Percentiles rank a stretch among this genome's conserved stretches.
These are phyloP conservation scores for Hyaloscypha bicolor DNA, from an alignment of 495 filamentous ascomycete species.

Conservation along the genomic window DNA sequence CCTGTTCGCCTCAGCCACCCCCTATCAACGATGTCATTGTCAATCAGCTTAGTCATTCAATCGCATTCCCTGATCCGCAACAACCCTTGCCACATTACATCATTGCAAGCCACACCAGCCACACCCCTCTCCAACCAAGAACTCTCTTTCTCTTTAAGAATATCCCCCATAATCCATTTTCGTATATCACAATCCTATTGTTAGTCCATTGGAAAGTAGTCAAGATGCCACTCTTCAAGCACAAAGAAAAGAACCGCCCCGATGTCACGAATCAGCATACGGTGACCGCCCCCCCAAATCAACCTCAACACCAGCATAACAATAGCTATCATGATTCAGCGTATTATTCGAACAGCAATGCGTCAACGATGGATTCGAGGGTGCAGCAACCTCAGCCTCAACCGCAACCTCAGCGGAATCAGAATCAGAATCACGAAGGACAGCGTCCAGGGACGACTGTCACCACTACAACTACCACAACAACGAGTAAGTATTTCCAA, in stretches of 20 bases:
- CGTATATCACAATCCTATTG: no score
- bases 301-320: constrained; percentile 14
- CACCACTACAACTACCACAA: constrained; percentile 27
- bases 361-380: constrained; percentile 11
- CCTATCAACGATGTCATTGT: neutral
- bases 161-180: neutral
- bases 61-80: neutral
- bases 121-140: neutral
- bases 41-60: neutral
- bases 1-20: neutral
- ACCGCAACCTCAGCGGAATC: constrained; percentile 9
- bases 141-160: neutral
- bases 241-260: constrained; percentile 4
- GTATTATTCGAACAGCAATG: constrained; percentile 26
- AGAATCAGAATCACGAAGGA: constrained; percentile 10
- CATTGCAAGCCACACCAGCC: neutral
- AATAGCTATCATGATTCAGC: constrained; percentile 26
- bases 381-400: neutral
- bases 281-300: neutral
- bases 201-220: neutral
- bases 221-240: constrained; percentile 11
- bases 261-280: neutral
- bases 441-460: constrained; percentile 24
- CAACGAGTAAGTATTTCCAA: constrained; percentile 20
- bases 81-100: neutral